Evolutionary conservation across 148 eudicot species (phyloP).

Genomic region (Dysphania ambrosioides): DNA sequence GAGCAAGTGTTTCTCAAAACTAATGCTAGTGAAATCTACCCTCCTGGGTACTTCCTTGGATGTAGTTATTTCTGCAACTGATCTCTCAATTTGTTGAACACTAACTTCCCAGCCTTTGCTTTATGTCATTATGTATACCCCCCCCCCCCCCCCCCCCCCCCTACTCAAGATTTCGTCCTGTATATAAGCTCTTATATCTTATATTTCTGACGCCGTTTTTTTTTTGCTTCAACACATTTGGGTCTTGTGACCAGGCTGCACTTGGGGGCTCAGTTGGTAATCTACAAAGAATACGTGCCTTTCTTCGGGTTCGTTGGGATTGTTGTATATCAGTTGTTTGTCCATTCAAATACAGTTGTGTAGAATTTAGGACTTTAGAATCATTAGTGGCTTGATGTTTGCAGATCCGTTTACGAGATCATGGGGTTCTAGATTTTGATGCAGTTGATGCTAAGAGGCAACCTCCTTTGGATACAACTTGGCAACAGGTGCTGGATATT

Average conservation of each 20-base stretch:
- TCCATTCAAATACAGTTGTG: not conserved
- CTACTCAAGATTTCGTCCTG: too few relatives aligned
- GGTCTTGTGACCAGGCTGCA: conserved; percentile 57
- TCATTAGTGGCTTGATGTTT: conserved; percentile 17
- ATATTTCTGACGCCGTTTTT: not conserved
- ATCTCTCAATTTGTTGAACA: not conserved
- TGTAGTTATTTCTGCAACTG: not conserved
- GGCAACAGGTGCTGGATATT: conserved; percentile 75
- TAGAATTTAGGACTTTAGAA: too few relatives aligned
- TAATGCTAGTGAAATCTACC: not conserved
- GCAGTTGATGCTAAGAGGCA: conserved; percentile 82
- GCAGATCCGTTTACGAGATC: conserved; percentile 91
- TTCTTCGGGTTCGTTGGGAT: conserved; percentile 77
- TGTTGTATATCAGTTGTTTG: conserved; percentile 17
- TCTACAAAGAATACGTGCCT: conserved; percentile 79
- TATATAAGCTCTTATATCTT: conserved; percentile 1
- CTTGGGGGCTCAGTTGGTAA: conserved; percentile 95
- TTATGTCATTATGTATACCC: too few relatives aligned
- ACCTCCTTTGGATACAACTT: conserved; percentile 96
- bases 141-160: too few relatives aligned
- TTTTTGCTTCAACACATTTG: not conserved
- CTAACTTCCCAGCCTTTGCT: too few relatives aligned
- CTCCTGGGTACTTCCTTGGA: not conserved
- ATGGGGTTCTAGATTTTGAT: conserved; percentile 90
- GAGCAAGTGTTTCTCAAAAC: not conserved